Evolutionary conservation across 2,329 filamentous ascomycete species (phyloP).

Genomic region (Sclerotinia sclerotiorum): DNA sequence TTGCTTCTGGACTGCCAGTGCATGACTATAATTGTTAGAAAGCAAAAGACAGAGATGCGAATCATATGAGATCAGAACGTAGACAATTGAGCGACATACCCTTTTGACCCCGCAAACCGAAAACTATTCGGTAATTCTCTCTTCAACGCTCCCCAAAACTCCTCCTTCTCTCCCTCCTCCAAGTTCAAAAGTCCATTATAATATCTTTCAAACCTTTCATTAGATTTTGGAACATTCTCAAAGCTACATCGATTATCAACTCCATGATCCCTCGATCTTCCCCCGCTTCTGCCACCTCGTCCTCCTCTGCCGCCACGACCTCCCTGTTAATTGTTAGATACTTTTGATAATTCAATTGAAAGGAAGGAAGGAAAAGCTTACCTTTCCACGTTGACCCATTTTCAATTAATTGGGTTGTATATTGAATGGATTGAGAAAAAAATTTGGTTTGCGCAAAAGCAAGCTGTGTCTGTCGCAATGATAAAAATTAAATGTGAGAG

Average conservation of each 20-base stretch:
- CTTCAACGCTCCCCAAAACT: slow-evolving; percentile 82
- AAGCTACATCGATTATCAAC: slow-evolving; percentile 48
- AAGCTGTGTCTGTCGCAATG: slow-evolving; percentile 7
- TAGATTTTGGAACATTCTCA: slow-evolving; percentile 68
- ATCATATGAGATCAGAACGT: neutral
- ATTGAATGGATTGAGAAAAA: neutral
- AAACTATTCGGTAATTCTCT: slow-evolving; percentile 95
- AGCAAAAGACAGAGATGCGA: slow-evolving; percentile 12
- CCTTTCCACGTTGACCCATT: slow-evolving; percentile 40
- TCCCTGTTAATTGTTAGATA: slow-evolving; percentile 23
- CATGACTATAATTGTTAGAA: slow-evolving; percentile 61
- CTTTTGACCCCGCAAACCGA: slow-evolving; percentile 93
- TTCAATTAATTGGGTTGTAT: slow-evolving; percentile 11
- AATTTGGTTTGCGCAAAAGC: slow-evolving; percentile 9
- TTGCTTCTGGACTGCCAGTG: slow-evolving; percentile 85
- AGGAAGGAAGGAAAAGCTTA: slow-evolving; percentile 26
- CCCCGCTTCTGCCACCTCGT: slow-evolving; percentile 32
- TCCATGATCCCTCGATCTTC: slow-evolving; percentile 38
- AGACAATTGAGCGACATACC: slow-evolving; percentile 50
- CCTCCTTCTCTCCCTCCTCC: slow-evolving; percentile 71
- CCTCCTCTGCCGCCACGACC: slow-evolving; percentile 31
- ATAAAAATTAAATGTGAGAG: slow-evolving; percentile 14
- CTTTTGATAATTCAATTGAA: slow-evolving; percentile 8
- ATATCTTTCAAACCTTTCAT: slow-evolving; percentile 81
- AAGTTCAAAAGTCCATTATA: slow-evolving; percentile 79